Base-by-base conservation (phyloP, 192 early-diverging fungal species). In the Chytriomyces sp. region DNA sequence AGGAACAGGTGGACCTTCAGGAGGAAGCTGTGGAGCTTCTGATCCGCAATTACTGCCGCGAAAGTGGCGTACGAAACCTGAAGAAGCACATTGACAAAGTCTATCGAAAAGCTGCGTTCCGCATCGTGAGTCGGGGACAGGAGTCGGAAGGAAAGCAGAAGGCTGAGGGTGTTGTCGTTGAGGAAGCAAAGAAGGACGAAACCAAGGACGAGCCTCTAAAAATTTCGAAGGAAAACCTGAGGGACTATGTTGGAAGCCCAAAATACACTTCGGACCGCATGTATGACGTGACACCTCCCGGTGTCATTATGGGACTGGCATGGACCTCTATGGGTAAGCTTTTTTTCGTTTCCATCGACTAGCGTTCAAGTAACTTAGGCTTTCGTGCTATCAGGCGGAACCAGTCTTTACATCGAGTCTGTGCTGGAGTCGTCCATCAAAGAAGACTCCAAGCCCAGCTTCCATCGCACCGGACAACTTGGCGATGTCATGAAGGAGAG, bases 401-500 rank as follows among this genome's bases (percentile, higher is more conserved):
- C 95, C 0, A 88, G 93, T 1, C 82, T 99, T 0, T 99, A 96
- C 76, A 93, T 98, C 59, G 97, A 99, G 76, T 97, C 94, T 4
- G 93, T 95, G 17, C 85, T 96, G 0, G 94, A 97, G 56, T 89
- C 91, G 3, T 78, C 84, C 8, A 68, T 94, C n/a, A 69, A 78
- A 19, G 81, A 84, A 22, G 84, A 81, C 55, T 86, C 82, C 12
- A 85, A 79, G 61, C 86, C 90, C 7, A 79, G 84, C 7, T 86
- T 99, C 57, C 84, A 89, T 60, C 90, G 90, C 53, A 99, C 97
- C 4, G 97, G 96, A 22, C 96, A 99, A 80, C 84, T 99, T 76
- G 97, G 97, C 52, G 95, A 96, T 77, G 97, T 99, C 36, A 99
- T 99, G 96, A 99, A 99, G 84, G 97, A 99, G 77, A 93, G 91